Evolutionary conservation across 768 basidiomycete species (phyloP).

Genomic region (Rubroboletus pulcherrimus): DNA sequence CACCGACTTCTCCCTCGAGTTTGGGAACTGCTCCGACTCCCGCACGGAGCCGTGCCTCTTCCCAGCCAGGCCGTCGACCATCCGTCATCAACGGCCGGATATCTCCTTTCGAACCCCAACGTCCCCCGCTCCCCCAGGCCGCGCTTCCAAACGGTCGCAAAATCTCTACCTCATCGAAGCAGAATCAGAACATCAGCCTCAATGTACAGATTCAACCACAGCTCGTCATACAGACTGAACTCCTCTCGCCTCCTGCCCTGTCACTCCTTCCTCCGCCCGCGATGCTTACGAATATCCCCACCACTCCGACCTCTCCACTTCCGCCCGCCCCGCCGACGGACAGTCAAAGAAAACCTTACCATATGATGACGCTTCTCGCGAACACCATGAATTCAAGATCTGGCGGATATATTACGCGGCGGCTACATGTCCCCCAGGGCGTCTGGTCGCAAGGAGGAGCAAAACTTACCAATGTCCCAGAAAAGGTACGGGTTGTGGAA

Average conservation of each 20-base stretch:
- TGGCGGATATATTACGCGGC: conserved; percentile 86
- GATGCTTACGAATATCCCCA: conserved; percentile 56
- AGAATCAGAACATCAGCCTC: conserved; percentile 43
- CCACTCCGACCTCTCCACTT: conserved; percentile 74
- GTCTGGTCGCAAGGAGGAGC: conserved; percentile 91
- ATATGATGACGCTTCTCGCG: conserved; percentile 80
- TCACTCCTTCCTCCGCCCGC: conserved; percentile 44
- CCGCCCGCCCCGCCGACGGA: conserved; percentile 71
- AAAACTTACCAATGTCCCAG: conserved; percentile 74
- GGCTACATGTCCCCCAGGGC: conserved; percentile 82
- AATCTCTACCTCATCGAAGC: conserved; percentile 56
- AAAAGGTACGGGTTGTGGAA: conserved; percentile 83
- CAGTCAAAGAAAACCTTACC: conserved; percentile 79
- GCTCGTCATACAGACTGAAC: conserved; percentile 49
- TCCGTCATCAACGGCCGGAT: conserved; percentile 49
- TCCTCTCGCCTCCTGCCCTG: conserved; percentile 37
- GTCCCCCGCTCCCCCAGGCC: conserved; percentile 49
- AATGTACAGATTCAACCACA: conserved; percentile 47
- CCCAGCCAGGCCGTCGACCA: conserved; percentile 74
- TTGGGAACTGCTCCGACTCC: conserved; percentile 36
- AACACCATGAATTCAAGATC: conserved; percentile 74
- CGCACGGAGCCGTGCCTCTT: conserved; percentile 61
- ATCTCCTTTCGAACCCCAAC: conserved; percentile 48
- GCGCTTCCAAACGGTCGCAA: conserved; percentile 50
- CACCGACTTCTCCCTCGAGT: conserved; percentile 38